These are phyloP conservation scores for Handroanthus guayacan DNA, from an alignment of 257 asterid species.

Conservation along the genomic window DNA sequence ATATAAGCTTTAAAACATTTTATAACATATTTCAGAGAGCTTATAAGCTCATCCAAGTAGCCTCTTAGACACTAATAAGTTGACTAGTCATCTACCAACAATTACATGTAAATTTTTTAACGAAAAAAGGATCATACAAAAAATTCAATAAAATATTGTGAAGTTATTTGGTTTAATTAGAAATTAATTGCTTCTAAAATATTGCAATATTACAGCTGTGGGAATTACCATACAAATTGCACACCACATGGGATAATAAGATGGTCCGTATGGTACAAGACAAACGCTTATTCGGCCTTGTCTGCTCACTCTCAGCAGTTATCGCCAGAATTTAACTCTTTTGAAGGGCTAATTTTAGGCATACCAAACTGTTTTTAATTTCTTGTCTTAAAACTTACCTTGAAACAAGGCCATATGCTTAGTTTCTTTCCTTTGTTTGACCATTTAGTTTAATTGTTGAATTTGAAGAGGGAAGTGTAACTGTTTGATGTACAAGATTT, in stretches of 20 bases:
- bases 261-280: constrained; percentile 43
- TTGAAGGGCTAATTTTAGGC: constrained; percentile 37
- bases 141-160: too few relatives aligned
- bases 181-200: not conserved
- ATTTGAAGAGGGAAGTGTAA: too few relatives aligned
- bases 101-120: too few relatives aligned
- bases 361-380: constrained; percentile 36
- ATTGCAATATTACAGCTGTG: constrained; percentile 7
- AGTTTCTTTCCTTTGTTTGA: not conserved
- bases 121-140: too few relatives aligned
- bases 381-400: constrained; percentile 23
- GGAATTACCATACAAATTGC: not conserved
- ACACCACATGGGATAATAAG: constrained; percentile 33
- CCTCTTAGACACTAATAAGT: too few relatives aligned
- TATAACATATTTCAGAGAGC: too few relatives aligned
- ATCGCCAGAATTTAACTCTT: not conserved
- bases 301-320: not conserved
- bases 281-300: constrained; percentile 9
- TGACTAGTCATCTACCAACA: too few relatives aligned
- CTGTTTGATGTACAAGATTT: not conserved
- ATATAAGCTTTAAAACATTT: too few relatives aligned
- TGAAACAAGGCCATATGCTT: not conserved
- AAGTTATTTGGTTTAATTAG: not conserved
- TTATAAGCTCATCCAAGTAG: too few relatives aligned
- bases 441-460: too few relatives aligned